These are phyloP conservation scores for Mallotus repandus DNA, from an alignment of 441 rosid genomes.

Conservation along the genomic window DNA sequence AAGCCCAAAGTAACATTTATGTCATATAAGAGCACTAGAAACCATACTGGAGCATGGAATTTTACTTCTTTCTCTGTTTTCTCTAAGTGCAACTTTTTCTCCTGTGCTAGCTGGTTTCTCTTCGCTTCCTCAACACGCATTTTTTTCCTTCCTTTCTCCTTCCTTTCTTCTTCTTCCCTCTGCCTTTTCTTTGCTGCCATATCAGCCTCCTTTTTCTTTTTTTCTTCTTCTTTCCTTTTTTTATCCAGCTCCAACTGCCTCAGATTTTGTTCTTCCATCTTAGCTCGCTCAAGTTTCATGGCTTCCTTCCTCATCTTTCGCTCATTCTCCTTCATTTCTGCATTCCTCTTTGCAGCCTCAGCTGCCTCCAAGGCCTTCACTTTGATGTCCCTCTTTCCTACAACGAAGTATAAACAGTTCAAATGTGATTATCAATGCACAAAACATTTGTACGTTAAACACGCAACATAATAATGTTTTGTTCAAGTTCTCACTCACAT, in stretches of 20 bases:
- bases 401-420: conserved; percentile 10
- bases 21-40: conserved; percentile 8
- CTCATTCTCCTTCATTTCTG: conserved; percentile 82
- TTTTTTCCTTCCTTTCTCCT: conserved; percentile 67
- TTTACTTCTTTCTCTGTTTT: conserved; percentile 50
- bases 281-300: conserved; percentile 71
- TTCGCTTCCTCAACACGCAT: conserved; percentile 60
- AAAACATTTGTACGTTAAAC: background rate
- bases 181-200: conserved; percentile 74
- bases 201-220: conserved; percentile 73
- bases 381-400: conserved; percentile 88
- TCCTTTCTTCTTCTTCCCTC: conserved; percentile 68
- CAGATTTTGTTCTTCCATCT: conserved; percentile 60
- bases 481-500: background rate
- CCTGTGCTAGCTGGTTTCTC: conserved; percentile 53
- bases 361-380: conserved; percentile 94
- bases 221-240: conserved; percentile 75
- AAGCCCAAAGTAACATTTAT: background rate
- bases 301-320: conserved; percentile 87
- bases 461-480: background rate
- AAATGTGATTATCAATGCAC: conserved; percentile 4
- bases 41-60: conserved; percentile 44
- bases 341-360: conserved; percentile 78
- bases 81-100: conserved; percentile 41
- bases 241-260: conserved; percentile 63